A percentile compares a stretch with the other conserved stretches of the same genome.
These are phyloP conservation scores for Aspergillus mulundensis DNA, from an alignment of 495 filamentous ascomycete species.

Conservation along the genomic window DNA sequence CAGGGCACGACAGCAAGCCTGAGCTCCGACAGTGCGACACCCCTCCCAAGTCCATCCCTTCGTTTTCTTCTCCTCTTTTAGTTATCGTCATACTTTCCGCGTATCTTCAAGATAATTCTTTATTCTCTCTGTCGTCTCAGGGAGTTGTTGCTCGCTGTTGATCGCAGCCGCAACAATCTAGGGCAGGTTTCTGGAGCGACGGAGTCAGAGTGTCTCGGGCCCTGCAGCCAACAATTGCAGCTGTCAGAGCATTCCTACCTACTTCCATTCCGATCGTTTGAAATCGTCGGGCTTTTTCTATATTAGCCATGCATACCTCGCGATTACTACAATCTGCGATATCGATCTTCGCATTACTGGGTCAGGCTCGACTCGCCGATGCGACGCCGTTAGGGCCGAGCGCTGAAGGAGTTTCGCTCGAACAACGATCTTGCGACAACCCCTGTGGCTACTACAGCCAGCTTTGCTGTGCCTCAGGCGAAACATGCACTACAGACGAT, in stretches of 20 bases:
- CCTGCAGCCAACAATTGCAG: slow-evolving; percentile 8
- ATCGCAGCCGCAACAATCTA: not conserved
- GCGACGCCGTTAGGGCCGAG: slow-evolving; percentile 32
- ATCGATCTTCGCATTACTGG: slow-evolving; percentile 27
- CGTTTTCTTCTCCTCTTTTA: not conserved
- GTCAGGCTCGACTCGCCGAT: slow-evolving; percentile 23
- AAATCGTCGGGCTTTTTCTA: not conserved
- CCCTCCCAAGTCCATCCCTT: slow-evolving; percentile 2
- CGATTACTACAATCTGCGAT: slow-evolving; percentile 24
- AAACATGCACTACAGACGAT: slow-evolving; percentile 61
- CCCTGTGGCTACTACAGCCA: slow-evolving; percentile 64
- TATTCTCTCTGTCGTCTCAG: slow-evolving; percentile 7
- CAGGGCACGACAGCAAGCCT: not conserved
- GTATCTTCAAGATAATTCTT: not conserved
- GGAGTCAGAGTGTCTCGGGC: slow-evolving; percentile 2
- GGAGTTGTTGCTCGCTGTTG: not conserved
- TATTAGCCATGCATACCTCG: slow-evolving; percentile 29
- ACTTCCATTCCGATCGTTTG: not conserved
- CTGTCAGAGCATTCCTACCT: slow-evolving; percentile 1
- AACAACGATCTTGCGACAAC: slow-evolving; percentile 52
- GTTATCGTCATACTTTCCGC: not conserved
- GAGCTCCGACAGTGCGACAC: not conserved
- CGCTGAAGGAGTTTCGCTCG: slow-evolving; percentile 22
- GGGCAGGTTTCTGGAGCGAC: not conserved
- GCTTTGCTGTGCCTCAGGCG: slow-evolving; percentile 60